Conservation (phyloP, 2,329 filamentous ascomycete species). For the Penicillium sp. region DNA sequence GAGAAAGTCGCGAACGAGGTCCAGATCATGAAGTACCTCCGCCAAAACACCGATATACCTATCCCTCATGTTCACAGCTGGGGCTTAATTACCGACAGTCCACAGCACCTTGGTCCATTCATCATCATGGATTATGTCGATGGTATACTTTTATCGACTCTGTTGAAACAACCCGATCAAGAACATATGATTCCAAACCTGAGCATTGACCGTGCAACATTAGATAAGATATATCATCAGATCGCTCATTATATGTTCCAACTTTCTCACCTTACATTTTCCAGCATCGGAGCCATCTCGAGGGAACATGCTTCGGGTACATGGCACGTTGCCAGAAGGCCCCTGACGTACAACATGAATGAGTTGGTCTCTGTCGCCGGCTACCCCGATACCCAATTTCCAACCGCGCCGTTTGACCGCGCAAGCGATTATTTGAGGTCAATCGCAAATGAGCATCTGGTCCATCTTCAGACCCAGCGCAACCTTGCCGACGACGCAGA, state of each 20-base stretch:
- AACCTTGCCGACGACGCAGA: constrained; percentile 33
- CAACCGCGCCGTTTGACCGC: constrained; percentile 31
- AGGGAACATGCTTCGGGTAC: constrained; percentile 20
- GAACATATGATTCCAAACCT: constrained; percentile 19
- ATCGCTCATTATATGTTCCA: constrained; percentile 28
- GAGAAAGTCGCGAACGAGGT: constrained; percentile 23
- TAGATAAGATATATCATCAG: constrained; percentile 19
- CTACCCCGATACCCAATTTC: constrained; percentile 32
- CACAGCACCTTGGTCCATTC: constrained; percentile 22
- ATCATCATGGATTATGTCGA: constrained; percentile 28
- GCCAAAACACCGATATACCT: constrained; percentile 21
- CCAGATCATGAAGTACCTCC: constrained; percentile 23
- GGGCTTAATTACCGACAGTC: constrained; percentile 17
- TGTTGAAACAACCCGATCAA: constrained; percentile 20
- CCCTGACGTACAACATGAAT: constrained; percentile 48
- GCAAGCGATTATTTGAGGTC: constrained; percentile 34
- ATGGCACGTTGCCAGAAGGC: constrained; percentile 36
- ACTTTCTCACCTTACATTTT: constrained; percentile 36
- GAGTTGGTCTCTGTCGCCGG: constrained; percentile 35
- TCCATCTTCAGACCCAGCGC: constrained; percentile 22
- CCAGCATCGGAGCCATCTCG: constrained; percentile 39
- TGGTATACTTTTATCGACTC: constrained; percentile 15
- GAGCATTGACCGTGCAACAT: constrained; percentile 9
- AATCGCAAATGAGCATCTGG: constrained; percentile 16
- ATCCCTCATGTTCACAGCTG: constrained; percentile 22